A percentile compares a stretch with the other conserved stretches of the same genome.
Conservation (phyloP, 1,284 basidiomycete genomes). For the Melampsora americana region DNA sequence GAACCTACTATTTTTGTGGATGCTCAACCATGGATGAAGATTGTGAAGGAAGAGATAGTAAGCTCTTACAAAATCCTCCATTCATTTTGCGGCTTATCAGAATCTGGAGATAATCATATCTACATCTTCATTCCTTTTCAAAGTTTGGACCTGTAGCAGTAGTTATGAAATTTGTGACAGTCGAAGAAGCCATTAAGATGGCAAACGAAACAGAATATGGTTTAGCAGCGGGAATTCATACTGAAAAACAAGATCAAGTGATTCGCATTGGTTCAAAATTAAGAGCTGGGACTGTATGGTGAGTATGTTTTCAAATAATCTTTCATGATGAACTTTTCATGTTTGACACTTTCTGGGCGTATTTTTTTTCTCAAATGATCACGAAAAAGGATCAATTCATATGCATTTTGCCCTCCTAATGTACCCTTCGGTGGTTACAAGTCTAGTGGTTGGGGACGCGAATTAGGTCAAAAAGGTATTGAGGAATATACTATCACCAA, state of each 20-base stretch:
- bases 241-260: constrained; percentile 76
- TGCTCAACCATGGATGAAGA: constrained; percentile 47
- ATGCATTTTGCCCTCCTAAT: constrained; percentile 57
- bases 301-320: constrained; percentile 10
- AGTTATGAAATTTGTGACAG: constrained; percentile 48
- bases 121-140: not conserved
- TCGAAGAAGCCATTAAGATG: constrained; percentile 62
- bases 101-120: not conserved
- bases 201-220: constrained; percentile 84
- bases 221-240: constrained; percentile 81
- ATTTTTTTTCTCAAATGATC: no score
- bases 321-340: constrained; percentile 27
- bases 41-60: constrained; percentile 49
- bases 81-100: not conserved
- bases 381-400: constrained; percentile 16
- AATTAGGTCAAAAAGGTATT: constrained; percentile 78
- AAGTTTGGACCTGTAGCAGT: constrained; percentile 50
- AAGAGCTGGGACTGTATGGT: constrained; percentile 65
- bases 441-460: constrained; percentile 75
- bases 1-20: constrained; percentile 50
- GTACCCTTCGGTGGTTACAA: constrained; percentile 94
- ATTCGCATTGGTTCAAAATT: constrained; percentile 76
- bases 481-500: constrained; percentile 44
- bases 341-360: no score
- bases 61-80: not conserved